A percentile compares a stretch with the other conserved stretches of the same genome.
Evolutionary conservation across 768 basidiomycete genomes (phyloP).

Genomic region (Rubroboletus pulcherrimus): DNA sequence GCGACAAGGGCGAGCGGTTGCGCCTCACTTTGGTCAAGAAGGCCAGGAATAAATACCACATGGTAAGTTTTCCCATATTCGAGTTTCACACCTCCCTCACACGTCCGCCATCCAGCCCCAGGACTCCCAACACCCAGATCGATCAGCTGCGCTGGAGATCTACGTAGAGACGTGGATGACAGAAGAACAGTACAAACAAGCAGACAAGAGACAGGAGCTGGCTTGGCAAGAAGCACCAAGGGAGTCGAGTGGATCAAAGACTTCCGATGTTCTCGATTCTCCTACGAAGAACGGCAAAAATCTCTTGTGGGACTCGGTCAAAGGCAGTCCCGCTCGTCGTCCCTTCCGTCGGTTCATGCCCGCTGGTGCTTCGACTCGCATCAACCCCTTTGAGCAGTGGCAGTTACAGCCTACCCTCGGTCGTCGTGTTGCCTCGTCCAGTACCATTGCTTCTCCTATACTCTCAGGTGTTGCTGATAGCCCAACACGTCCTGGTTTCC

Average conservation of each 20-base stretch:
- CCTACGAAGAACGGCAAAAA: slow-evolving; percentile 53
- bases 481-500: slow-evolving; percentile 45
- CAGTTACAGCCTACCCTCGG: slow-evolving; percentile 34
- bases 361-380: slow-evolving; percentile 39
- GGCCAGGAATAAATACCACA: slow-evolving; percentile 62
- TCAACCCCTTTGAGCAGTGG: slow-evolving; percentile 47
- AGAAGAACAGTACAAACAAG: slow-evolving; percentile 65
- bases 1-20: slow-evolving; percentile 63
- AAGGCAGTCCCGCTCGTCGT: slow-evolving; percentile 39
- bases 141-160: slow-evolving; percentile 61
- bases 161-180: slow-evolving; percentile 78
- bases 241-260: slow-evolving; percentile 40
- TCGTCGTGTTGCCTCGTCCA: slow-evolving; percentile 42
- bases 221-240: slow-evolving; percentile 65
- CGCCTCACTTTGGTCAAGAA: slow-evolving; percentile 71
- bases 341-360: slow-evolving; percentile 48
- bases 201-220: slow-evolving; percentile 56
- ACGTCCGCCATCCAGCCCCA: slow-evolving; percentile 48
- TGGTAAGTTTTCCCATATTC: slow-evolving; percentile 48
- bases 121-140: slow-evolving; percentile 78
- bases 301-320: slow-evolving; percentile 65
- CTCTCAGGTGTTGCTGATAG: slow-evolving; percentile 44
- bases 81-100: slow-evolving; percentile 7
- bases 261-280: slow-evolving; percentile 37
- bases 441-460: slow-evolving; percentile 24